Evolutionary conservation across 129 eudicot genomes (phyloP).

Genomic region (sunflower (Helianthus annuus)): DNA sequence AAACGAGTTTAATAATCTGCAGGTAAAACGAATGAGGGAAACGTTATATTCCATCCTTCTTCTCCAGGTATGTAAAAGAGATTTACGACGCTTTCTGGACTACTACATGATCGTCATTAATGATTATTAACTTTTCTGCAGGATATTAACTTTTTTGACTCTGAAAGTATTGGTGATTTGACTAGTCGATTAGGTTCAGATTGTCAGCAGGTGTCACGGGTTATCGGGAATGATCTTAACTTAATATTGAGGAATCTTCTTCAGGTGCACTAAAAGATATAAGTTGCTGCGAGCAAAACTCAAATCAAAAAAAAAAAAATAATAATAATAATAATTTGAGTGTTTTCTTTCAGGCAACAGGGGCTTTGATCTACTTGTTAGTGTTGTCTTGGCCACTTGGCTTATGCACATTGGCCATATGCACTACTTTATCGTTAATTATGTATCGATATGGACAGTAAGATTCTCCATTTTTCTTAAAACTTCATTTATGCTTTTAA

Average conservation of each 20-base stretch:
- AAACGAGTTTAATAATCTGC: constrained; percentile 28
- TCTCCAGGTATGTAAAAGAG: constrained; percentile 63
- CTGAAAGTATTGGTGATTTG: constrained; percentile 91
- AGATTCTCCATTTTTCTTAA: constrained; percentile 34
- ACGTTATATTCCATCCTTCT: constrained; percentile 77
- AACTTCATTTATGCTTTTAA: constrained; percentile 12
- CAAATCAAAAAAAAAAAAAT: constrained; percentile 12
- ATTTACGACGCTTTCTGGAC: background rate
- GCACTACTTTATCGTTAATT: constrained; percentile 62
- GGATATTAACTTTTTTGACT: constrained; percentile 92
- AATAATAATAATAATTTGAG: background rate
- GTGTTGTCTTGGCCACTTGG: constrained; percentile 95
- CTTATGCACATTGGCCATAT: constrained; percentile 76
- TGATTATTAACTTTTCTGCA: constrained; percentile 33
- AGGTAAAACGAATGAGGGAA: constrained; percentile 98
- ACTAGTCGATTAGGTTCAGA: constrained; percentile 98
- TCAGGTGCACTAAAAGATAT: constrained; percentile 57
- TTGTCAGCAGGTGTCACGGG: constrained; percentile 98
- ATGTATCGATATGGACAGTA: constrained; percentile 91
- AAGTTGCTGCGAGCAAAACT: background rate
- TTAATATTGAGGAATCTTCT: constrained; percentile 81
- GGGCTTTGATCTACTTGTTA: constrained; percentile 88
- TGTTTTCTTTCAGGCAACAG: constrained; percentile 68
- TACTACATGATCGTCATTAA: constrained; percentile 18
- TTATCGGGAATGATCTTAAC: constrained; percentile 95